Evolutionary conservation across 306 rosid genomes (phyloP).

Genomic region (Ammopiptanthus mongolicus): DNA sequence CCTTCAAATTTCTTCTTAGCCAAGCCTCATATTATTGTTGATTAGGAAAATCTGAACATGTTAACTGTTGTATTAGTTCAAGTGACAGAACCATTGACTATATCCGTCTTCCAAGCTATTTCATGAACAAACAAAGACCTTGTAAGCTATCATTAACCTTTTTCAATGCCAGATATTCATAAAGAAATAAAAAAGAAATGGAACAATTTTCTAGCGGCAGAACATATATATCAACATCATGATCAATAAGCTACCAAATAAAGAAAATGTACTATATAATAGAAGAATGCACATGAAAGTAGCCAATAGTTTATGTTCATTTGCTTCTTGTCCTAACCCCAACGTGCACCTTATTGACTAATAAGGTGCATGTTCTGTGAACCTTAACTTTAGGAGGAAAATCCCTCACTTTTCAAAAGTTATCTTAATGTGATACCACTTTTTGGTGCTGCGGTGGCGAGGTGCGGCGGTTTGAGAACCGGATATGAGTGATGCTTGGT

Average conservation of each 20-base stretch:
- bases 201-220: background rate
- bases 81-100: slow-evolving; percentile 74
- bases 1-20: slow-evolving; percentile 64
- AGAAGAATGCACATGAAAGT: background rate
- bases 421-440: too few species aligned
- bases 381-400: too few species aligned
- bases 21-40: slow-evolving; percentile 68
- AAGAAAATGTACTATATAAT: background rate
- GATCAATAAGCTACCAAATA: too few species aligned
- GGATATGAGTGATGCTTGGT: too few species aligned
- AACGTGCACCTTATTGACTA: too few species aligned
- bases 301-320: background rate
- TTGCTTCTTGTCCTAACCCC: background rate
- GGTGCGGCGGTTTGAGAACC: too few species aligned
- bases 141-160: background rate
- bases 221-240: too few species aligned
- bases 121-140: slow-evolving; percentile 8
- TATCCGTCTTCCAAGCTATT: slow-evolving; percentile 64
- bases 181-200: background rate
- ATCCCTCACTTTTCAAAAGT: too few species aligned
- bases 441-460: too few species aligned
- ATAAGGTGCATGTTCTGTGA: too few species aligned
- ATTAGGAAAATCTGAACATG: slow-evolving; percentile 58
- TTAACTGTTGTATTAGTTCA: slow-evolving; percentile 70
- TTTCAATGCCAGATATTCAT: background rate